Base-by-base conservation (phyloP, 2,329 filamentous ascomycete species). In the Beauveria brongniartii region DNA sequence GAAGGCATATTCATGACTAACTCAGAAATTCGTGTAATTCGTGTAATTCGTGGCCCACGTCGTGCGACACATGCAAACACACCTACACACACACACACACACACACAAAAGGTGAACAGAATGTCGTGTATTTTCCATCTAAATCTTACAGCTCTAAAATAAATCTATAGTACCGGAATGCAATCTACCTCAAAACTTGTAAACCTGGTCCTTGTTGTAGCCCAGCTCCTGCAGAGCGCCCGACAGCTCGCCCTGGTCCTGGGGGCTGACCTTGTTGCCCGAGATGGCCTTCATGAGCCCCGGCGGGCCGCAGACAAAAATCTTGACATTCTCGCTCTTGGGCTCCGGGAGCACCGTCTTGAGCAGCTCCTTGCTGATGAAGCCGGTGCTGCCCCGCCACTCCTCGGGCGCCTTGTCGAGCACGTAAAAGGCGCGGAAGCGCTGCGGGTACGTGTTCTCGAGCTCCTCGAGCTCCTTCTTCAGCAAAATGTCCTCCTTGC, bases 271-370 rank as follows among this genome's bases (percentile, higher is more conserved):
- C 90, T 99, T 97, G 70, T 78, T 77, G 40, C 94, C 94, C 43
- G 89, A 93, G 67, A 97, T 86, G 63, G 92, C 89, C 76, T 96
- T 96, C 86, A 96, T 96, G 82, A 97, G 74, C 47, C 88, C 90
- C 3, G 93, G 92, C 14, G 94, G 94, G 0, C 93, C 93, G 75
- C 93, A 97, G 43, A 99, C 91, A 71, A 99, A 97, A 64, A 97
- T 76, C 86, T 97, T 97, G 80, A 96, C 87, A 78, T 96, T 94
- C 66, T 89, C 89, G 68, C 84, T 83, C 82, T 94, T 94, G 65
- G 94, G 92, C 77, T 95, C 92, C 12, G 94, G 94, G 16, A 97
- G 83, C 10, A 97, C 92, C 55, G 90, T 93, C 88, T 97, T 96
- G 70, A 99, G 78, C 62, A 97, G 81, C 66, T 97, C 92, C 83